Conservation (phyloP, 2,329 filamentous ascomycete genomes). For the Arachnopeziza araneosa region DNA sequence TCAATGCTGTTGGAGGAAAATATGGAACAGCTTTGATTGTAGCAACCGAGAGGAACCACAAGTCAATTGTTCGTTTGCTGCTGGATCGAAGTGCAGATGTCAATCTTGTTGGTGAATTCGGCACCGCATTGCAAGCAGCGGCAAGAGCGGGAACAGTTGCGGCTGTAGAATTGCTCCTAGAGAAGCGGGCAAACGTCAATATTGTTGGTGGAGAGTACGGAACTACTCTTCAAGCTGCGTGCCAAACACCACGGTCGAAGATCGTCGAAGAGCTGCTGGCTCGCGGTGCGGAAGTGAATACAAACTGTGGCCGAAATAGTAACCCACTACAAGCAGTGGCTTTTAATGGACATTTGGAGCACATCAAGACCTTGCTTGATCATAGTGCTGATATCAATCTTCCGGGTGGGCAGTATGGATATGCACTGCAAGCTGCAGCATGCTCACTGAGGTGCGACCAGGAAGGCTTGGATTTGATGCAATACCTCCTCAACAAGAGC, state of each 20-base stretch:
- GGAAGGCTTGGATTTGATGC: not conserved
- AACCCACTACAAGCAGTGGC: not conserved
- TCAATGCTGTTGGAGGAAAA: not conserved
- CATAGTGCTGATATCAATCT: not conserved
- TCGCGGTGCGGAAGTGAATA: conserved; percentile 2
- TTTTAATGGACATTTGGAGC: not conserved
- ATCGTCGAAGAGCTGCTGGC: not conserved
- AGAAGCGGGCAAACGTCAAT: not conserved
- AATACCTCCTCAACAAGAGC: not conserved
- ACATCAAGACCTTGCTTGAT: not conserved
- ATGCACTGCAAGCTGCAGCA: not conserved
- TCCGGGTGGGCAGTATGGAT: not conserved
- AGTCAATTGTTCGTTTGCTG: not conserved
- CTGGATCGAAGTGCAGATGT: conserved; percentile 4
- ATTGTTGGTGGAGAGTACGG: conserved; percentile 1
- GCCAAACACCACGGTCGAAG: no score
- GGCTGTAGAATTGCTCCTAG: not conserved
- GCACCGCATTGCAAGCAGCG: not conserved
- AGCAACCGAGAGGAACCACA: not conserved
- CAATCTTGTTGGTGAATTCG: not conserved
- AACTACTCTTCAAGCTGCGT: conserved; percentile 3
- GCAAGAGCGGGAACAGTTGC: not conserved
- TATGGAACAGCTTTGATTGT: not conserved
- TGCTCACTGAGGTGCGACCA: not conserved
- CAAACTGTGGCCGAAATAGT: not conserved